Evolutionary conservation across 2,329 filamentous ascomycete species (phyloP), one percentile per base, ranked within the genome.

Genomic region (Neophaeococcomyces aloes): DNA sequence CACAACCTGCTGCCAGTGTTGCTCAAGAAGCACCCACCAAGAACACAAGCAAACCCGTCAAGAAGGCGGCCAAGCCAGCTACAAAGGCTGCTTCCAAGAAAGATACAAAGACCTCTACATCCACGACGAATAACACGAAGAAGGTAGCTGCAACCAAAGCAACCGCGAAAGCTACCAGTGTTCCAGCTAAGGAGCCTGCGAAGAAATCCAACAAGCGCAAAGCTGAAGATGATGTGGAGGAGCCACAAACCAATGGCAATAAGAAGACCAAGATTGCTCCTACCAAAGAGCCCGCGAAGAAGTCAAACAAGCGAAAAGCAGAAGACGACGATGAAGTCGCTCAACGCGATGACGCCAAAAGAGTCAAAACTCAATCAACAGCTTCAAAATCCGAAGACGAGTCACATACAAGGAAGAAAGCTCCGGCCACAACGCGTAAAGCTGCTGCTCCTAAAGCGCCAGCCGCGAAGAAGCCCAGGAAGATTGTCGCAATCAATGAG

Each of bases 401-500:
- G 23, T 5, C 13, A 36, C 7, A n/a, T n/a, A n/a, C n/a, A n/a
- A n/a, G n/a, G n/a, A 15, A 19, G 19, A 41, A 45, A 31, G 30
- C 31, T 18, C 17, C 44, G 17, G 29, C 47, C 21, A 21, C 38
- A 25, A 45, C 48, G 31, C 25, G 32, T 23, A 46, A 36, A 14
- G 6, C 33, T 6, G 7, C 41, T 29, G 37, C 37, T 2, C 3
- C 36, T n/a, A 45, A 45, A 34, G 43, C 52, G 5, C 37, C 44
- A 15, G 30, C 49, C 7, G 48, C 35, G 21, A 52, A 44, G 31
- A 42, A 44, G 21, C 7, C 43, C 23, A 45, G 34, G 25, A 38
- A 45, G 25, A 45, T 30, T 3, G 45, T 44, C 18, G 45, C 72
- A 47, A 76, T 84, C 65, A 87, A 86, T 61, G 60, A 74, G 18